Base-by-base conservation (phyloP, 2,329 filamentous ascomycete species). In the Botrytis squamosa region DNA sequence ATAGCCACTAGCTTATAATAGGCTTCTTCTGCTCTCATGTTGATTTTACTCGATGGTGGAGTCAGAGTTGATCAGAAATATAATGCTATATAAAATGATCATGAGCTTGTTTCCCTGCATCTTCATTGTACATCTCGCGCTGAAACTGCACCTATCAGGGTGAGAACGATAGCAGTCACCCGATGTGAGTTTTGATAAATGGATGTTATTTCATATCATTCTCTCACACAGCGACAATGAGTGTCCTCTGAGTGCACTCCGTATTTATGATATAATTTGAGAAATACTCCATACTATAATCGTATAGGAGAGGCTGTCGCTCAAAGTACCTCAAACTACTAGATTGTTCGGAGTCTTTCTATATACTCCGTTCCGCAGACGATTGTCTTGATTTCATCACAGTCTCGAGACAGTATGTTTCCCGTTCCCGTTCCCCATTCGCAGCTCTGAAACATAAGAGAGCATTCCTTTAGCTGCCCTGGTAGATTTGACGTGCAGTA, bases 401-500 rank as follows among this genome's bases (percentile, higher is more conserved):
- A 42, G 33, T 33, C 33, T 33, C 33, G 4, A 33, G 33, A 33
- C 33, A 33, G 25, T 29, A 63, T 12, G 42, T 63, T 44, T 20
- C 42, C 42, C 5, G 5, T 44, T 44, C 42, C 44, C 49, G 4
- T 25, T 33, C 62, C 40, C 40, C 38, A 44, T 64, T 44, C 40
- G 40, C 40, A 44, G 42, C 62, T 22, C 18, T 64, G 40, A 64
- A 63, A 63, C 38, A 40, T 18, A 55, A 55, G 49, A 55, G n/a
- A 14, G 12, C 6, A 55, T 55, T 9, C n/a, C 4, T 18, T n/a
- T 55, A 16, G 10, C 22, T 55, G 5, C n/a, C 52, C 52, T 42
- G 60, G 38, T 18, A n/a, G n/a, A 18, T 44, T 64, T 64, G 62
- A 64, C 38, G n/a, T 65, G 63, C 63, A 65, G 63, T 63, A 63